Evolutionary conservation across 768 basidiomycete genomes (phyloP), one percentile per base, ranked within the genome.

Genomic region (Mycena galopus): DNA sequence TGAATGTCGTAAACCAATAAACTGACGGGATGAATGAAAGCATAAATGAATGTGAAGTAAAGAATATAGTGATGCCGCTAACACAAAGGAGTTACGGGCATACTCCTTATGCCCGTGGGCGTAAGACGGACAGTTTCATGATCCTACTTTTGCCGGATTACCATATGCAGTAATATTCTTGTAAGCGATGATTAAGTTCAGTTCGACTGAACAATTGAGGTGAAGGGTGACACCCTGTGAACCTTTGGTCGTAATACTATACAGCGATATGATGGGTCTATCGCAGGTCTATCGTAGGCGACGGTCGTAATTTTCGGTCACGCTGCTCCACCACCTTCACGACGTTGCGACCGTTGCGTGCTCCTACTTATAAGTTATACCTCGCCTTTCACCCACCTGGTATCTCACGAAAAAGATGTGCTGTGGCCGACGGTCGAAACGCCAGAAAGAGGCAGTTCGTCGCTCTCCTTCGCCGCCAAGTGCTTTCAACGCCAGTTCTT

Each of bases 1-100:
- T 23, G 62, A 53, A 27, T 64, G 25, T 64, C 62, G 44, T 64
- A 64, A 64, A 64, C 47, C 51, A 51, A 30, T 21, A 33, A 64
- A 37, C 29, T 59, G 58, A 61, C 59, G 23, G 62, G 62, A 64
- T 25, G 62, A 64, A 64, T 53, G 62, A 64, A 64, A 64, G 62
- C n/a, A 64, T 51, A 21, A 63, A 63, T 63, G 61, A 63, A 50
- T 51, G 61, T 63, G 50, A 51, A 27, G 47, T 64, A 64, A 64
- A 50, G 33, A 44, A 61, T 61, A 51, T 53, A 64, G 42, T 62
- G n/a, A 44, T 16, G 37, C 32, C 33, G 33, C 57, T 42, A 11
- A 19, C 17, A 11, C 11, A 4, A 27, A 37, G 33, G 33, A 35
- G 57, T 37, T 59, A 59, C 57, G 35, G 57, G 23, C 35, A 21